A percentile compares a stretch with the other conserved stretches of the same genome.
These are phyloP conservation scores for Tylopilus sp. DNA, from an alignment of 1,284 basidiomycete genomes.

Conservation along the genomic window DNA sequence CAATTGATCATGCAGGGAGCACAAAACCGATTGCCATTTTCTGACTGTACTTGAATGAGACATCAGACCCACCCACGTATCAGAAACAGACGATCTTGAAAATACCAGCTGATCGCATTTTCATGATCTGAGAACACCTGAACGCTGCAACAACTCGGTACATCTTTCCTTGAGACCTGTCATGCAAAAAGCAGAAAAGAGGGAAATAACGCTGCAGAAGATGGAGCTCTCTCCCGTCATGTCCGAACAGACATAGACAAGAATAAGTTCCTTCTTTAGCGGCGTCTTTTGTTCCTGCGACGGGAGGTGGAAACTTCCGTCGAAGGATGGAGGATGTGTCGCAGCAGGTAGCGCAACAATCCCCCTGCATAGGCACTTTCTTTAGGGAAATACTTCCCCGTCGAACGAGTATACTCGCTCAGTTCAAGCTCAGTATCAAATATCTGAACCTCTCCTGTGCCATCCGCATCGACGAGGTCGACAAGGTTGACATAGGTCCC, in stretches of 20 bases:
- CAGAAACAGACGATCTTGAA: background rate
- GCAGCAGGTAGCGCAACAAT: slow-evolving; percentile 26
- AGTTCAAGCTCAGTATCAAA: slow-evolving; percentile 24
- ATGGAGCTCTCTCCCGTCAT: slow-evolving; percentile 12
- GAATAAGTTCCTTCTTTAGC: slow-evolving; percentile 21
- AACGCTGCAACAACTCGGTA: background rate
- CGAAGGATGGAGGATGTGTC: slow-evolving; percentile 24
- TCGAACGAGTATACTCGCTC: slow-evolving; percentile 13
- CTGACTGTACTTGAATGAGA: too few relatives aligned
- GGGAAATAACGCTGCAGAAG: background rate
- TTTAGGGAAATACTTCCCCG: slow-evolving; percentile 30
- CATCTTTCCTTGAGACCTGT: background rate
- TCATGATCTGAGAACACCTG: background rate
- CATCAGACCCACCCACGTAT: too few relatives aligned
- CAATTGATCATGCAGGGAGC: too few relatives aligned
- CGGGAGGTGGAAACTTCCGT: background rate
- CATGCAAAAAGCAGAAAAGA: background rate
- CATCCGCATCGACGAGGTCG: slow-evolving; percentile 28
- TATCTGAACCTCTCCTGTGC: slow-evolving; percentile 6
- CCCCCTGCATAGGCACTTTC: slow-evolving; percentile 34
- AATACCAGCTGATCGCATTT: background rate
- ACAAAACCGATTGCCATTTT: too few relatives aligned
- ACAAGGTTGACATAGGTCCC: slow-evolving; percentile 25
- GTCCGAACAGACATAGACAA: background rate
- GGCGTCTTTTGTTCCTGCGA: slow-evolving; percentile 6